Conservation (phyloP, 2,329 filamentous ascomycete genomes). For the Grosmannia huntii region DNA sequence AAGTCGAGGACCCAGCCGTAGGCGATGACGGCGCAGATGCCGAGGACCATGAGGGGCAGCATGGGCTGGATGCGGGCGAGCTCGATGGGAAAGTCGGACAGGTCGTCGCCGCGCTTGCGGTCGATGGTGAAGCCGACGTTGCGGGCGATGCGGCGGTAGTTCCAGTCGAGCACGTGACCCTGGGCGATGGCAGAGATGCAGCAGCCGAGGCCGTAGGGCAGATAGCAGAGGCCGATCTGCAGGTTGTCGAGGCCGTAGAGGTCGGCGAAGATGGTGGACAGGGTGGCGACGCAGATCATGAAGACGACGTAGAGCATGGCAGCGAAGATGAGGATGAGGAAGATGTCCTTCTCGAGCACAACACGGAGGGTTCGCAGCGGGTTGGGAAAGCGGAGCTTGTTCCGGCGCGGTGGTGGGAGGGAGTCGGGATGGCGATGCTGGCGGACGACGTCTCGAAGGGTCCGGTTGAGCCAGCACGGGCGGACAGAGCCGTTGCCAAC, state of each 20-base stretch:
- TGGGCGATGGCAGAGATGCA: conserved; percentile 35
- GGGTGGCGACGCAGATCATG: conserved; percentile 38
- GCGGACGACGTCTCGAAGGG: conserved; percentile 35
- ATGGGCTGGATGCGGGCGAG: conserved; percentile 40
- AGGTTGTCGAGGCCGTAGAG: conserved; percentile 40
- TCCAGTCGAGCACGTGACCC: conserved; percentile 50
- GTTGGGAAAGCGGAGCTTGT: conserved; percentile 31
- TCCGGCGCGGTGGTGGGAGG: conserved; percentile 14
- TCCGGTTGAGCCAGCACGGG: conserved; percentile 44
- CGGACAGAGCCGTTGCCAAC: conserved; percentile 51
- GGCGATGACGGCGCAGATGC: conserved; percentile 36
- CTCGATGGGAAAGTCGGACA: conserved; percentile 41
- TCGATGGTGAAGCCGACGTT: conserved; percentile 48
- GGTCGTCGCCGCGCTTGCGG: conserved; percentile 40
- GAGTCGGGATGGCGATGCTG: conserved; percentile 20
- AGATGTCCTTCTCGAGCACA: conserved; percentile 44
- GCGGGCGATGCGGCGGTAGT: conserved; percentile 56
- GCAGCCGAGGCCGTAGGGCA: conserved; percentile 40
- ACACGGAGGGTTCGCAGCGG: conserved; percentile 41
- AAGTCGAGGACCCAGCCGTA: conserved; percentile 40
- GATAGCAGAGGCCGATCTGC: conserved; percentile 39
- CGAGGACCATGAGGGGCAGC: conserved; percentile 40
- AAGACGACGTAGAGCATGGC: conserved; percentile 43
- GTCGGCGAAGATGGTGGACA: conserved; percentile 36
- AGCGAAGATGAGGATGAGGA: conserved; percentile 37